Base-by-base conservation (phyloP, 2,329 filamentous ascomycete species). In the Xylariaceae sp. region DNA sequence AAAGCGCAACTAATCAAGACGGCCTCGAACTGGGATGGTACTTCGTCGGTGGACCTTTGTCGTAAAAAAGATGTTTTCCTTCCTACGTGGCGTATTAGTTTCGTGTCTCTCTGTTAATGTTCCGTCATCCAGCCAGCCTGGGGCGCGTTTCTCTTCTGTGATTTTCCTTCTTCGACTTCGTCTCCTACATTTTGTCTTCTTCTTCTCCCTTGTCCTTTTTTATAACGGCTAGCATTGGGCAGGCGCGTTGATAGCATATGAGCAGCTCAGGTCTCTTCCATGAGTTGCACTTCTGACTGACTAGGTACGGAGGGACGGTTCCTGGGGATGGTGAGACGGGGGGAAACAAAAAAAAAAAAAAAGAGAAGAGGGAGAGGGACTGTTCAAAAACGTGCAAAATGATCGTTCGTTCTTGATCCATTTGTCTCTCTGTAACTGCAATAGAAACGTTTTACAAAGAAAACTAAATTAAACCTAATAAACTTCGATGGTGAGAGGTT, bases 241-340 rank as follows among this genome's bases (percentile, higher is more conserved):
- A 55, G 58, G 58, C 58, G 58, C 19, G 19, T 19, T 53, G 56
- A 54, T 51, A 57, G 54, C 54, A 59, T 59, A 53, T 55, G 51
- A 51, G 44, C 46, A 51, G 51, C 47, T 51, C 47, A 31, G 54
- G 57, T 51, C 45, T 19, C 48, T 56, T 51, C 26, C 39, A 50
- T 45, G 40, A 51, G 30, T 47, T 40, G 19, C 42, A 27, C 6
- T 7, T 11, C 35, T 37, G 19, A 19, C 8, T 11, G 35, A 11
- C 8, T 11, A 37, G 35, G 35, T 37, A 37, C 35, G 35, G 35
- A 37, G 35, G 19, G 19, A 11, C 12, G 8, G 8, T 11, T 11
- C 35, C 19, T 19, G 19, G 35, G 35, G 8, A 7, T 7, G 35
- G 35, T 34, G 32, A 6, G 35, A 19, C 19, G 19, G 19, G 19